phyloP scores from a whole-genome alignment of 1,139 yeast genomes.

The Schwanniomyces etchellsii region DNA sequence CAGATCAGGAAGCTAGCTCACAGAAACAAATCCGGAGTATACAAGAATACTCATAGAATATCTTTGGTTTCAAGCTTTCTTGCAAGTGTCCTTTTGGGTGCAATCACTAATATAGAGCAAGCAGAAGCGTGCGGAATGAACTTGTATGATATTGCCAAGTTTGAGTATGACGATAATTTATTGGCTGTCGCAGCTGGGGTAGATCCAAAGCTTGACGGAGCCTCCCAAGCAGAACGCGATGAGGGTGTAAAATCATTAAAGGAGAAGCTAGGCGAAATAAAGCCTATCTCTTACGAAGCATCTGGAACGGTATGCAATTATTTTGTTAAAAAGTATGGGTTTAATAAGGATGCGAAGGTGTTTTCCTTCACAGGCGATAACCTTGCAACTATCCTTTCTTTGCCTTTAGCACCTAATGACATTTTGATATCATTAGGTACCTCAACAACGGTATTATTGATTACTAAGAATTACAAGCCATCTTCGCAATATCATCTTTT shows the following conservation, averaged over 20 bases:
- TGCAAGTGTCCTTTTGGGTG: constrained; percentile 65
- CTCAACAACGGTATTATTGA: constrained; percentile 77
- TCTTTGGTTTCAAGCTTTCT: constrained; percentile 77
- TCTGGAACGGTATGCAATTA: constrained; percentile 50
- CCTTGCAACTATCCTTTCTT: constrained; percentile 78
- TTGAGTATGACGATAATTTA: constrained; percentile 49
- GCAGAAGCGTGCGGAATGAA: constrained; percentile 94
- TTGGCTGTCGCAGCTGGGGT: constrained; percentile 47
- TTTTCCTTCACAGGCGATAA: constrained; percentile 86
- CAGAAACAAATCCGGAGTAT: constrained; percentile 43
- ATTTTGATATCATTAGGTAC: constrained; percentile 82
- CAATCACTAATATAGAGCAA: constrained; percentile 61
- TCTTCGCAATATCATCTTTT: constrained; percentile 81
- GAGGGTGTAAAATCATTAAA: constrained; percentile 35
- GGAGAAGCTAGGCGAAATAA: constrained; percentile 46
- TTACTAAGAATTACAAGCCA: constrained; percentile 74
- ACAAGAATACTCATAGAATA: constrained; percentile 53
- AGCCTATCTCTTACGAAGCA: constrained; percentile 37
- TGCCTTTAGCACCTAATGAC: constrained; percentile 74
- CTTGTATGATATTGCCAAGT: constrained; percentile 58
- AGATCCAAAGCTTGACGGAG: constrained; percentile 32
- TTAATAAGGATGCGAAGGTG: constrained; percentile 46
- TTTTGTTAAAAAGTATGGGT: constrained; percentile 61
- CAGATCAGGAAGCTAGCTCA: constrained; percentile 75
- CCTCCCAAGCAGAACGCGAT: constrained; percentile 15